Base-by-base conservation (phyloP, 768 basidiomycete genomes). In the Leccinum ochraceum region DNA sequence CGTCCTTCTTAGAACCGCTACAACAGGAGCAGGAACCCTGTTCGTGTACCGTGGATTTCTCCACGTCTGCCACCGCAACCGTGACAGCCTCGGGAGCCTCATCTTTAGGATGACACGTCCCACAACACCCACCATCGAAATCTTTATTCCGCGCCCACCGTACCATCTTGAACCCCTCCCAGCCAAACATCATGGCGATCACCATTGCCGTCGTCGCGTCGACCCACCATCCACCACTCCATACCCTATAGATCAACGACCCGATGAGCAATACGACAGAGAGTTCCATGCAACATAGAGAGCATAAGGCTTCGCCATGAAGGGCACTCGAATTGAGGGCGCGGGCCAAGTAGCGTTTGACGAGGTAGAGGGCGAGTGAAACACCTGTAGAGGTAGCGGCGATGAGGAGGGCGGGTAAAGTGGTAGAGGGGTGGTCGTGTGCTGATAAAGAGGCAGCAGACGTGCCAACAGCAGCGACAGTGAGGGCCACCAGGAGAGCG, bases 211-310 rank as follows among this genome's bases (percentile, higher is more conserved):
- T 81, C n/a, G 74, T 75, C 20, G 76, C 66, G 58, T 81, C 81
- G 13, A 80, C 67, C 80, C 81, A 81, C 81, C 80, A 81, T 0
- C 80, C 81, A n/a, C 77, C 75, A 6, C 66, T 59, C 80, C 80
- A 80, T 4, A 75, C 62, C 7, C 74, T 66, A 49, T 70, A 80
- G 30, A 80, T 70, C 53, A 80, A 58, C 5, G 75, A 74, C 2
- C 80, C 81, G 2, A 77, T 44, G 57, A 82, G 77, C 14, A 81
- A 66, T 2, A 82, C 79, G 22, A 72, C 42, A 0, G 79, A 81
- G 32, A 81, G 74, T 57, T 82, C 75, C 44, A 76, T 73, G 61
- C 81, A 81, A 30, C 74, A 75, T 10, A 82, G 73, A 0, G 78
- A 75, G 32, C 80, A 81, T 39, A 74, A 68, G 2, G 81, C 78